These are phyloP conservation scores for Penicillium italicum DNA, from an alignment of 2,329 filamentous ascomycete species.

Conservation along the genomic window DNA sequence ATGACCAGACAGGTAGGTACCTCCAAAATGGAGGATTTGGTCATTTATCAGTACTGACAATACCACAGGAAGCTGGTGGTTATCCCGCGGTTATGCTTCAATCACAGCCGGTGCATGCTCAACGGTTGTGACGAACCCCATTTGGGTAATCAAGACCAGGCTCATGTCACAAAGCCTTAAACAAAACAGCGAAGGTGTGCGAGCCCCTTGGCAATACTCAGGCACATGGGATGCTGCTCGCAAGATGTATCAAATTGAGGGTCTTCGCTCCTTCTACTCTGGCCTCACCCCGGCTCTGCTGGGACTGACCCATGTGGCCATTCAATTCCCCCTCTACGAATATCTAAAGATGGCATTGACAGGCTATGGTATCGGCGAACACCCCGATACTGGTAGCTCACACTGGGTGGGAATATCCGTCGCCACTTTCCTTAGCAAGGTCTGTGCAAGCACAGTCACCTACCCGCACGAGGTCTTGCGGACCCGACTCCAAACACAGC, in stretches of 20 bases:
- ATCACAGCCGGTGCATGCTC: constrained; percentile 88
- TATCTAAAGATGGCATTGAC: constrained; percentile 88
- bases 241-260: constrained; percentile 94
- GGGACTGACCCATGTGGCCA: constrained; percentile 89
- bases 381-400: constrained; percentile 56
- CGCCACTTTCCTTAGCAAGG: constrained; percentile 89
- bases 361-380: constrained; percentile 78
- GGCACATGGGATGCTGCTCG: constrained; percentile 85
- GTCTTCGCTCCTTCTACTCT: constrained; percentile 87
- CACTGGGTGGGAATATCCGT: constrained; percentile 82
- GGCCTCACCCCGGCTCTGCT: constrained; percentile 88
- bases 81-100: constrained; percentile 83
- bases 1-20: constrained; percentile 60
- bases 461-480: constrained; percentile 97
- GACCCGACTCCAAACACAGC: constrained; percentile 89
- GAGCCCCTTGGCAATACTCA: constrained; percentile 75
- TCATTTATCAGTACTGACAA: constrained; percentile 4
- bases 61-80: constrained; percentile 64
- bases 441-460: constrained; percentile 88
- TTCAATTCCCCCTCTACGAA: constrained; percentile 96
- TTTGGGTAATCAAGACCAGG: constrained; percentile 98
- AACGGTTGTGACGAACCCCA: constrained; percentile 91
- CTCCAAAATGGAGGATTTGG: not conserved
- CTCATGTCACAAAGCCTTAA: constrained; percentile 83
- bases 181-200: constrained; percentile 50